Evolutionary conservation across 345 rosid species (phyloP).

Genomic region (Hypericum androsaemum): DNA sequence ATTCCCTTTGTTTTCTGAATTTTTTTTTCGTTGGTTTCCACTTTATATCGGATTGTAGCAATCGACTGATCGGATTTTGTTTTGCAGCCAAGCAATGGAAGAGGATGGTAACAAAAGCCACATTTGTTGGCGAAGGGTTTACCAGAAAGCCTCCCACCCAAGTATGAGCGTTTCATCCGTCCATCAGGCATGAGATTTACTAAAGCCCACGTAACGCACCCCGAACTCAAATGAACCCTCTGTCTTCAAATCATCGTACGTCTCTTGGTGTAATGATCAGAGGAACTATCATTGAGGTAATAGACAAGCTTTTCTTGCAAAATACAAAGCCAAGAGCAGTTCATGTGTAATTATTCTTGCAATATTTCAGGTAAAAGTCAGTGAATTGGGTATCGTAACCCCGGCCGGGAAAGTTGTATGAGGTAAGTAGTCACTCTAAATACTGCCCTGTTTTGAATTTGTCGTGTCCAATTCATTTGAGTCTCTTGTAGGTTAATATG

Average conservation of each 20-base stretch:
- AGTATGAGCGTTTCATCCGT: conserved; percentile 88
- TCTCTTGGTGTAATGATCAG: conserved; percentile 87
- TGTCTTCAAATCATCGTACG: conserved; percentile 75
- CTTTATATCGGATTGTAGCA: too few species aligned
- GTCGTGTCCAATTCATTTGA: too few species aligned
- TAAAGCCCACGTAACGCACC: conserved; percentile 92
- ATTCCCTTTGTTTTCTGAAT: too few species aligned
- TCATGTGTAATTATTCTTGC: too few species aligned
- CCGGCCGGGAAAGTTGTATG: conserved; percentile 89
- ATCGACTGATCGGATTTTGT: not conserved
- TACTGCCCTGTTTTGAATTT: not conserved
- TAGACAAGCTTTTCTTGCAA: not conserved
- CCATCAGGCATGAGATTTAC: conserved; percentile 81
- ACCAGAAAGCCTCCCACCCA: conserved; percentile 94
- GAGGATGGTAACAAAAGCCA: conserved; percentile 89
- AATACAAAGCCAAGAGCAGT: too few species aligned
- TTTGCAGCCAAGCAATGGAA: conserved; percentile 89
- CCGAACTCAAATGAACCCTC: conserved; percentile 82
- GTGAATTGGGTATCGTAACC: conserved; percentile 87
- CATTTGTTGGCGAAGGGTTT: conserved; percentile 82
- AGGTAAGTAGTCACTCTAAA: conserved; percentile 43
- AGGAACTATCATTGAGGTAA: conserved; percentile 86
- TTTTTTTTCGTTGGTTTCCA: too few species aligned
- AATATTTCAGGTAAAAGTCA: conserved; percentile 82
- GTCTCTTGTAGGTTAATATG: conserved; percentile 65